Evolutionary conservation across 2,329 filamentous ascomycete species (phyloP), one percentile per base, ranked within the genome.

Genomic region (Aureobasidium melanogenum): DNA sequence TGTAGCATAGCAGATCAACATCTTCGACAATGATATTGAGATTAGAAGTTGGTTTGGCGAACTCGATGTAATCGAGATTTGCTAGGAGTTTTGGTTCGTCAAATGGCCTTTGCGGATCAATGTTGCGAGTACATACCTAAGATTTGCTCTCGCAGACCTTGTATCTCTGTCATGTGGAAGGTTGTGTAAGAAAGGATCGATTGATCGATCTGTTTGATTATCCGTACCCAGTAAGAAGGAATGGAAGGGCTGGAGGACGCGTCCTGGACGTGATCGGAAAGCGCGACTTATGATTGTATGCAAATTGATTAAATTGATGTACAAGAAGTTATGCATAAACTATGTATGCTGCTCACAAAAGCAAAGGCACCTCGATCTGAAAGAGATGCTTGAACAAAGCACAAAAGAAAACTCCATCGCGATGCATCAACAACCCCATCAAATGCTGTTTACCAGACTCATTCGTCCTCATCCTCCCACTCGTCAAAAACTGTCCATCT

Each of bases 381-480:
- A 43, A 26, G 14, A 44, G 14, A 30, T 47, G 44, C 44, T 10
- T 10, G 10, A 28, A 10, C 26, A n/a, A n/a, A 28, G 24, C 15
- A 47, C 14, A 8, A 17, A 47, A 19, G 38, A 46, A 28, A 7
- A 9, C 44, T 28, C 28, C 2, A 5, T 30, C 24, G 22, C 14
- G 5, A 26, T 15, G 43, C 22, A 10, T 14, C 39, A 24, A 43
- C 8, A 24, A 14, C 22, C 10, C 1, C 19, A 43, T 17, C 24
- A 26, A 28, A 47, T 3, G 14, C 7, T n/a, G 28, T 19, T 22
- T 22, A 19, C 9, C 28, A 7, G 6, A 22, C 17, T 50, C 46
- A 50, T 28, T 41, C 51, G 6, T 44, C 52, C 8, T 56, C 52
- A n/a, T 56, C 52, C 10, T 56, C 52, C 52, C 52, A 57, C 30